Evolutionary conservation across 495 filamentous ascomycete genomes (phyloP), one percentile per base, ranked within the genome.

Genomic region (Penicillium diatomitis): DNA sequence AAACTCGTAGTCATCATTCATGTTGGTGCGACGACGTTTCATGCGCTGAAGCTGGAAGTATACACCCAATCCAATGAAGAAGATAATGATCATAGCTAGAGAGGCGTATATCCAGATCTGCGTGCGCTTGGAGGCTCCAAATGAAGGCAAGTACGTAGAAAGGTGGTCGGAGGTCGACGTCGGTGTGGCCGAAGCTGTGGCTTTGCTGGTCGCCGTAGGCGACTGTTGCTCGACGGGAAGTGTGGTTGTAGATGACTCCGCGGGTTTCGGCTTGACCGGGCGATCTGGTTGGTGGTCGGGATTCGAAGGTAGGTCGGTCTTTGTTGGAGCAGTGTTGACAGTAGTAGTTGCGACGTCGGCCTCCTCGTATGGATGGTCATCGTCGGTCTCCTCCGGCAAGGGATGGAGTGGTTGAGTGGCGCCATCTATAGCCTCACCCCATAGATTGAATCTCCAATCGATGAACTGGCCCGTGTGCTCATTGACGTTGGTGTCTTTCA

Each of bases 81-180:
- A 98, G 10, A 86, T 65, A 33, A 90, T 72, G 55, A 98, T 97
- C 34, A 95, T 79, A 11, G 73, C 82, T 27, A 92, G 61, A 12
- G 90, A 76, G 40, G 87, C 89, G 59, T 97, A 97, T 47, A 98
- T 96, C 92, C 92, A 98, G 38, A 85, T 79, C 61, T 94, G 88
- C 5, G 91, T 96, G 49, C 82, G 80, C 57, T 89, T 88, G 8
- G 86, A 90, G 34, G 90, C 84, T 47, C 92, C 92, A 55, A 98
- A 94, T n/a, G 88, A 94, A 6, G 92, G 91, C 54, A 98, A 84
- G 73, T 90, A 94, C 7, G 86, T 88, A 3, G 88, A 88, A 37
- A 96, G 73, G 65, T 94, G 86, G 61, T 78, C 81, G 41, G 64
- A 56, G 4, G 57, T 51, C 3, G 72, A 62, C 0, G 75, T 74